A percentile compares a stretch with the other conserved stretches of the same genome.
Evolutionary conservation across 352 stramenopile species (phyloP).

Genomic region (Pythium inflatum): DNA sequence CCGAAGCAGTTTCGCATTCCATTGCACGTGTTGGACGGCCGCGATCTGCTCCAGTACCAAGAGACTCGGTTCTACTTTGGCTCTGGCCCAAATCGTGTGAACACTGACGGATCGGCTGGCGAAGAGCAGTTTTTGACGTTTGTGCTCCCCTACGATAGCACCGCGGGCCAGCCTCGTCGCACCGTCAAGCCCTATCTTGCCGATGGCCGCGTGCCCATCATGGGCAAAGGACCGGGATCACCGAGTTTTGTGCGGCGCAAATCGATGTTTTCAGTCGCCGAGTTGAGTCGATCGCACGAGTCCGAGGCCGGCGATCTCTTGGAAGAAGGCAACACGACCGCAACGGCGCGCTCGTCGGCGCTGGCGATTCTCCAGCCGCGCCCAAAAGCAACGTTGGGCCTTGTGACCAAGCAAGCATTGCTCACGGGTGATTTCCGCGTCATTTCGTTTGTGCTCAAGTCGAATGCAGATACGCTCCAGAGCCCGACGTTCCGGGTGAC

Average conservation of each 20-base stretch:
- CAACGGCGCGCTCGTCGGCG: conserved; percentile 48
- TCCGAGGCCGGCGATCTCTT: conserved; percentile 24
- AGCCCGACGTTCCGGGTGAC: conserved; percentile 55
- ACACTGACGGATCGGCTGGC: conserved; percentile 19
- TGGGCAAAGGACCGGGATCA: conserved; percentile 82
- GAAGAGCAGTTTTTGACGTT: conserved; percentile 62
- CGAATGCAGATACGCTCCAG: conserved; percentile 72
- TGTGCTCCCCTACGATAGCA: conserved; percentile 54
- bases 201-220: conserved; percentile 74
- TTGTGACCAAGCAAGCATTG: conserved; percentile 58
- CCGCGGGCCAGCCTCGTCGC: conserved; percentile 2
- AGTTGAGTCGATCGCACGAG: conserved; percentile 38
- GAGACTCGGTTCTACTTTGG: conserved; percentile 67
- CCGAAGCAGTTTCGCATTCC: conserved; percentile 47
- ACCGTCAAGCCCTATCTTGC: conserved; percentile 43
- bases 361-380: conserved; percentile 73
- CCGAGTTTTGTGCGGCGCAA: conserved; percentile 82
- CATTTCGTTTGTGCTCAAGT: conserved; percentile 59
- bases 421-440: conserved; percentile 72
- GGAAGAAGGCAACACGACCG: conserved; percentile 48
- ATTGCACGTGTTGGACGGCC: conserved; percentile 59
- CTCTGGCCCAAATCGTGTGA: conserved; percentile 12
- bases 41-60: conserved; percentile 60
- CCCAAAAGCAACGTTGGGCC: conserved; percentile 61
- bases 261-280: conserved; percentile 70